Evolutionary conservation across 306 rosid genomes (phyloP).

Genomic region (Bauhinia variegata): DNA sequence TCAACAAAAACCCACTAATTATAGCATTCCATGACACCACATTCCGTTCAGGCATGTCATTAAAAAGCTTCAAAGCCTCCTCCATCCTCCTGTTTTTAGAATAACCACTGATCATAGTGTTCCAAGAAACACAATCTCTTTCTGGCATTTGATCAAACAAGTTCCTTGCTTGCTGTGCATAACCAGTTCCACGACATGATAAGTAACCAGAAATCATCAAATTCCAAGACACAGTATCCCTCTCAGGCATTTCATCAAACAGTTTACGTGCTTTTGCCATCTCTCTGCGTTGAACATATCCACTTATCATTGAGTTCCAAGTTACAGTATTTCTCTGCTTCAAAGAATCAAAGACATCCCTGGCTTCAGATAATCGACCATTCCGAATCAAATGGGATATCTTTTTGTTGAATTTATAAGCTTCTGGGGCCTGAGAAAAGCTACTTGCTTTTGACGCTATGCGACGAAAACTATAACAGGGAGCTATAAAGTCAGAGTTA

Average conservation of each 20-base stretch:
- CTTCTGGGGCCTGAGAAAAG: constrained; percentile 18
- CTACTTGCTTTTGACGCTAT: constrained; percentile 22
- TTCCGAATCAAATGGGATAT: constrained; percentile 48
- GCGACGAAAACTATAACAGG: constrained; percentile 5
- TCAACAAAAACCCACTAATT: constrained; percentile 52
- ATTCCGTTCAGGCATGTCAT: constrained; percentile 44
- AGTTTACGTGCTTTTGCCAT: constrained; percentile 45
- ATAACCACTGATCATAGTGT: constrained; percentile 52
- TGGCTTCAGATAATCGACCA: constrained; percentile 46
- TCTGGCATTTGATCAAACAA: constrained; percentile 49
- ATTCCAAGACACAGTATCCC: constrained; percentile 53
- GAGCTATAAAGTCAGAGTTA: not conserved
- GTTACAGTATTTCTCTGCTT: constrained; percentile 37
- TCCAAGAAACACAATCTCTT: constrained; percentile 57
- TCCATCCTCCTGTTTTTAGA: constrained; percentile 53
- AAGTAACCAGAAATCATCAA: constrained; percentile 46
- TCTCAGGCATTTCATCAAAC: constrained; percentile 50
- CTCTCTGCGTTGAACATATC: constrained; percentile 44
- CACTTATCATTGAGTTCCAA: constrained; percentile 51
- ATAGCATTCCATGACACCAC: constrained; percentile 53
- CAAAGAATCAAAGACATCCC: constrained; percentile 43
- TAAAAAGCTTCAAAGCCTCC: constrained; percentile 45
- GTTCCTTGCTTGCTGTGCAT: constrained; percentile 38
- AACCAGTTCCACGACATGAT: constrained; percentile 40
- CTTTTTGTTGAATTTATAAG: constrained; percentile 37